A percentile compares a stretch with the other conserved stretches of the same genome.
Conservation (phyloP, 805 yeast species). For the Candida golubevii region DNA sequence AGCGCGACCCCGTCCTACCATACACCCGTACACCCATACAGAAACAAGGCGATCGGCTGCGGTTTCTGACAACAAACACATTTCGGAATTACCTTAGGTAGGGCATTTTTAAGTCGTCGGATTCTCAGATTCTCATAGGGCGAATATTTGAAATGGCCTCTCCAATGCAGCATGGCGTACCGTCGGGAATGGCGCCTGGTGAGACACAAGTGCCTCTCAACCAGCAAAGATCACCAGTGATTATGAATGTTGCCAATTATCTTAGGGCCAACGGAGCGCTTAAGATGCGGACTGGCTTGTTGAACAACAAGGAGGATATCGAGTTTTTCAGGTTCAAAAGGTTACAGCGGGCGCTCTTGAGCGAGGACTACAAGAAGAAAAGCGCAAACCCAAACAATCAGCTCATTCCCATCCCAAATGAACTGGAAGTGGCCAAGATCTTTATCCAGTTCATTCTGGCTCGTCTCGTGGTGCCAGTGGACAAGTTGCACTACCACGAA, state of each 20-base stretch:
- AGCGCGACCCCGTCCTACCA: no score
- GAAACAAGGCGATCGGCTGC: no score
- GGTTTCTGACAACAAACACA: no score
- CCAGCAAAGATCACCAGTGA: slow-evolving; percentile 43
- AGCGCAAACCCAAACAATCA: slow-evolving; percentile 44
- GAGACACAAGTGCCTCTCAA: slow-evolving; percentile 15
- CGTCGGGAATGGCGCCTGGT: slow-evolving; percentile 6
- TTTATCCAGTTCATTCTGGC: slow-evolving; percentile 67
- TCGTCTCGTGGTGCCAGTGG: slow-evolving; percentile 71
- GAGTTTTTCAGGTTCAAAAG: slow-evolving; percentile 89
- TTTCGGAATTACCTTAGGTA: no score
- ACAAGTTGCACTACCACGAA: slow-evolving; percentile 65
- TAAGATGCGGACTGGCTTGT: slow-evolving; percentile 79
- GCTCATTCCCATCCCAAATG: slow-evolving; percentile 41
- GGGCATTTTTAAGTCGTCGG: no score
- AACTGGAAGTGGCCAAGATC: slow-evolving; percentile 54
- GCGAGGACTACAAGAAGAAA: slow-evolving; percentile 61
- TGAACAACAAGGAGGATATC: slow-evolving; percentile 58
- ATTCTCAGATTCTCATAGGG: no score
- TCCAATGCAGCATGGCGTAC: slow-evolving; percentile 5
- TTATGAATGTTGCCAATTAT: slow-evolving; percentile 66
- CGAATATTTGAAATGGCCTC: slow-evolving; percentile 8
- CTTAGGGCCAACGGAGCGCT: slow-evolving; percentile 62
- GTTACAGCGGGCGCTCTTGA: slow-evolving; percentile 68
- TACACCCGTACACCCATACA: no score